Base-by-base conservation (phyloP, 495 filamentous ascomycete species). In the Neurospora sp. region DNA sequence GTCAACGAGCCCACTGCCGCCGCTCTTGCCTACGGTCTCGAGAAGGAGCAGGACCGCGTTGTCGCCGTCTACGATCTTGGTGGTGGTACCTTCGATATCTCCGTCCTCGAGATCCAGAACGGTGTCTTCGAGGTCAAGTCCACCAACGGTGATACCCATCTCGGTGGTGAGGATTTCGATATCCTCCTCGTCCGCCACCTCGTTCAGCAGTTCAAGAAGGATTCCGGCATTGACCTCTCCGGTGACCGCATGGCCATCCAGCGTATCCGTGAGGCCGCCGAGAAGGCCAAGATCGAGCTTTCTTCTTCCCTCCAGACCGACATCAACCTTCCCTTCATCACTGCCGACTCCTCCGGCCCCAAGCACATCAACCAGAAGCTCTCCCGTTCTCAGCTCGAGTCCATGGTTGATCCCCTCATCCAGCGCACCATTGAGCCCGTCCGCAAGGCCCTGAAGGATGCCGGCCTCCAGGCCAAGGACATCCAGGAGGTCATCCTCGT, bases 261-360 rank as follows among this genome's bases (percentile, higher is more conserved):
- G 88, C 90, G 96, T 86, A 98, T 99, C 83, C 96, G 96, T 85
- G 96, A 99, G 87, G 96, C 96, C 76, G 96, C 96, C 75, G 96
- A 99, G 90, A 99, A 99, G 91, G 96, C 96, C 81, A 99, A 99
- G 93, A 99, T 98, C 80, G 96, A 99, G 86, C 89, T 99, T 75
- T 98, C 96, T 4, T 98, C 95, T 27, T 93, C 94, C 72, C 90
- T 96, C 77, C 95, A 98, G 85, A 99, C 96, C 73, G 96, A 99
- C 83, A 98, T 98, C 86, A 97, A 96, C 86, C 91, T 98, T 73
- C 96, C 96, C 74, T 99, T 98, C 91, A 99, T 99, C 85, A 96
- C 94, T 80, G 96, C 96, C 76, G 94, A 97, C 83, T 88, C 95
- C 74, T 93, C 91, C 73, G 96, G 96, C 77, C 94, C 96, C 74